These are phyloP conservation scores for Crithidia mellificae DNA, from an alignment of 208 protist genomes.

Conservation along the genomic window DNA sequence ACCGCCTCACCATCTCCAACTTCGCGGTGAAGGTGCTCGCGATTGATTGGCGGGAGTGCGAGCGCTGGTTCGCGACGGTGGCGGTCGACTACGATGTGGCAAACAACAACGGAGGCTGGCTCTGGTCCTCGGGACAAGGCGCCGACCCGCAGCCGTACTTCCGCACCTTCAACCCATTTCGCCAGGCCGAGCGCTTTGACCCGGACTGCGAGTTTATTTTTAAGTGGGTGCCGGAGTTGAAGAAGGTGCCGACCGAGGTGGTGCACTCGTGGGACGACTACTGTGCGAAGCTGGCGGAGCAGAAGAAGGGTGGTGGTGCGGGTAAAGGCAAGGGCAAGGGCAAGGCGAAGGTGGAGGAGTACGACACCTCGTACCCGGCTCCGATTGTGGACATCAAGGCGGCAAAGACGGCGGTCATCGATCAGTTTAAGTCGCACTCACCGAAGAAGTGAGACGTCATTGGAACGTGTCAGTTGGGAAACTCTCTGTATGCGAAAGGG, in stretches of 20 bases:
- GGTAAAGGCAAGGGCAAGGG: neutral
- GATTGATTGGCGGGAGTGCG: constrained; percentile 91
- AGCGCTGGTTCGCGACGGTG: constrained; percentile 83
- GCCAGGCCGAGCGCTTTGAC: constrained; percentile 65
- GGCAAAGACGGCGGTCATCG: constrained; percentile 49
- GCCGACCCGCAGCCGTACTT: constrained; percentile 85
- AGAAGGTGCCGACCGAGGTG: constrained; percentile 47
- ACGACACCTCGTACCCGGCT: constrained; percentile 47
- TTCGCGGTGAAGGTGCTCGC: constrained; percentile 88
- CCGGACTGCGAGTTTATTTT: constrained; percentile 66
- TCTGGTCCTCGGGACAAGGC: constrained; percentile 73
- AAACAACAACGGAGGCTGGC: constrained; percentile 88
- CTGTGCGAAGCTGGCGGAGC: constrained; percentile 36
- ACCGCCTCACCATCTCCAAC: constrained; percentile 78
- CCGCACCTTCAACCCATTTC: constrained; percentile 81
- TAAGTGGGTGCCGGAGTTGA: constrained; percentile 74
- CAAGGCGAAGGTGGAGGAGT: constrained; percentile 15
- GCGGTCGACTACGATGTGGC: constrained; percentile 89
- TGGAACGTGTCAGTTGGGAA: too few relatives aligned
- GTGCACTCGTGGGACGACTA: constrained; percentile 74
- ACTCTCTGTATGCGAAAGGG: too few relatives aligned
- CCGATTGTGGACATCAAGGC: constrained; percentile 71
- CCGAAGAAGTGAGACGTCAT: constrained; percentile 14
- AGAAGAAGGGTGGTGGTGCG: neutral
- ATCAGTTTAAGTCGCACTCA: constrained; percentile 45